Evolutionary conservation across 2,329 filamentous ascomycete genomes (phyloP).

Genomic region (Ophiostoma piceae): DNA sequence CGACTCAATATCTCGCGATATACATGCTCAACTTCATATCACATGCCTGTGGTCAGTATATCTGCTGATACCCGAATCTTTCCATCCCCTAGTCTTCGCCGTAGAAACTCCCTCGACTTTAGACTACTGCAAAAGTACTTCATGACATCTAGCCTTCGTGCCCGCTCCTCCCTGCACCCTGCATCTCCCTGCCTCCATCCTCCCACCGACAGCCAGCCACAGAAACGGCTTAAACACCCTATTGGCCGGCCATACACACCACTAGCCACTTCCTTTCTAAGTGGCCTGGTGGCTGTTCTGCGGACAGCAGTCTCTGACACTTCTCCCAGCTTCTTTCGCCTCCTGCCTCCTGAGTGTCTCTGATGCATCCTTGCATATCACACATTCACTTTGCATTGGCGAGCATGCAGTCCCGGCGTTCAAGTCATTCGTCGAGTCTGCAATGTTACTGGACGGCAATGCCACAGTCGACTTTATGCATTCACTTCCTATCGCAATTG

Average conservation of each 20-base stretch:
- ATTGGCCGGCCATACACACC: neutral
- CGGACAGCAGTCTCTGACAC: neutral
- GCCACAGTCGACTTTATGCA: neutral
- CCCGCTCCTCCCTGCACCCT: neutral
- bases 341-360: neutral
- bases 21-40: neutral
- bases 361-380: neutral
- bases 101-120: neutral
- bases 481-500: neutral
- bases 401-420: neutral
- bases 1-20: neutral
- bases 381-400: constrained; percentile 1
- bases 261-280: neutral
- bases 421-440: neutral
- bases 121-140: constrained; percentile 5
- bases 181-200: neutral
- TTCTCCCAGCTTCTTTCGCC: neutral
- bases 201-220: neutral
- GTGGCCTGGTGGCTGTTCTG: neutral
- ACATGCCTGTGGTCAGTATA: neutral
- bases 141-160: neutral
- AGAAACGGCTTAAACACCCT: neutral
- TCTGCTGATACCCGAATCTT: neutral
- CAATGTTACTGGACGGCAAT: neutral
- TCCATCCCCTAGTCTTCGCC: neutral